Evolutionary conservation across 352 stramenopile species (phyloP).

Genomic region (Pythium periplocum): DNA sequence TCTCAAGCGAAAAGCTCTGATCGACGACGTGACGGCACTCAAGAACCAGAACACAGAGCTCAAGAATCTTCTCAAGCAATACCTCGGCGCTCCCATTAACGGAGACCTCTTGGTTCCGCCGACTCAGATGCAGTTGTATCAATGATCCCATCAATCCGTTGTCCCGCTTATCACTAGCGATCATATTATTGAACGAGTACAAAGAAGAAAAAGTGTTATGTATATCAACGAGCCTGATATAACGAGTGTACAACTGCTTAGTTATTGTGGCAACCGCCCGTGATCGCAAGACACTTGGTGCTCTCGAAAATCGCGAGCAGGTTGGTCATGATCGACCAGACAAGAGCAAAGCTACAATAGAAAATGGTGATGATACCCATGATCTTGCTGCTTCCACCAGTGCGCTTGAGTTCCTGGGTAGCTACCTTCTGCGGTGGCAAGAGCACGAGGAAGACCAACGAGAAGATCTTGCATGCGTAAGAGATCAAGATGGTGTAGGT

Average conservation of each 20-base stretch:
- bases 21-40: slow-evolving; percentile 76
- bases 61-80: slow-evolving; percentile 88
- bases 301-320: slow-evolving; percentile 21
- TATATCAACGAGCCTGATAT: too few species aligned
- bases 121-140: slow-evolving; percentile 77
- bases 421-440: slow-evolving; percentile 22
- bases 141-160: slow-evolving; percentile 11
- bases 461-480: slow-evolving; percentile 20
- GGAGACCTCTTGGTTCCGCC: slow-evolving; percentile 81
- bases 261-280: slow-evolving; percentile 13
- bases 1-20: slow-evolving; percentile 65
- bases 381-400: slow-evolving; percentile 16
- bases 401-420: slow-evolving; percentile 23
- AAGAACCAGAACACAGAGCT: slow-evolving; percentile 86
- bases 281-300: slow-evolving; percentile 25
- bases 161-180: too few species aligned
- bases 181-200: too few species aligned
- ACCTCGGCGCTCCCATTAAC: slow-evolving; percentile 79
- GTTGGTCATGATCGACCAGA: slow-evolving; percentile 23
- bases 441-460: slow-evolving; percentile 18
- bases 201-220: too few species aligned
- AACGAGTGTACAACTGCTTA: background rate
- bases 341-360: slow-evolving; percentile 19
- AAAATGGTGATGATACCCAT: slow-evolving; percentile 14
- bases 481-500: slow-evolving; percentile 25